Conservation (phyloP, 306 rosid species). For the Dicorynia guianensis region DNA sequence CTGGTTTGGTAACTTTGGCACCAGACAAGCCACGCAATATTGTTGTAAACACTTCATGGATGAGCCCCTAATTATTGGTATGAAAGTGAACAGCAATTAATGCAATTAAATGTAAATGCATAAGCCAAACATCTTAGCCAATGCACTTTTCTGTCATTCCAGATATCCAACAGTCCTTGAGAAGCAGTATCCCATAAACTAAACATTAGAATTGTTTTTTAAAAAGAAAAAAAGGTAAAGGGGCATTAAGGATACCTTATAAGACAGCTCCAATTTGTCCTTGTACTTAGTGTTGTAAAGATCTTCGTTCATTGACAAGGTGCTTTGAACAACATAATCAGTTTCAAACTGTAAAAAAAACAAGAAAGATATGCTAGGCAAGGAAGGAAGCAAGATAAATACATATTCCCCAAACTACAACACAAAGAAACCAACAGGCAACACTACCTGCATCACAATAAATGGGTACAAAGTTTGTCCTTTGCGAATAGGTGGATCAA, state of each 20-base stretch:
- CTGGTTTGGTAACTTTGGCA: conserved; percentile 71
- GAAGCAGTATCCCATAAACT: too few relatives aligned
- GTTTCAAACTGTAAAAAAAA: conserved; percentile 79
- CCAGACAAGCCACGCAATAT: conserved; percentile 65
- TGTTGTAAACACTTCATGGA: conserved; percentile 86
- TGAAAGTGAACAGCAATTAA: conserved; percentile 34
- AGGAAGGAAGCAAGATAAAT: conserved; percentile 21
- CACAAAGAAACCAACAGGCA: conserved; percentile 31
- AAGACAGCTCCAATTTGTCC: conserved; percentile 91
- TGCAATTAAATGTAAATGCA: conserved; percentile 14
- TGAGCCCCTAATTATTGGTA: conserved; percentile 78
- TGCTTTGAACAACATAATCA: conserved; percentile 74
- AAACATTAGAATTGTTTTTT: too few relatives aligned
- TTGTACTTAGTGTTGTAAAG: conserved; percentile 80
- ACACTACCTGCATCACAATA: conserved; percentile 93
- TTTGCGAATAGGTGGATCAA: conserved; percentile 98
- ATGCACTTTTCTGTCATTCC: too few relatives aligned
- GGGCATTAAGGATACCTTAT: conserved; percentile 59
- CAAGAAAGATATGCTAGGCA: conserved; percentile 19
- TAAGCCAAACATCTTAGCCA: not conserved
- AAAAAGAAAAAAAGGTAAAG: too few relatives aligned
- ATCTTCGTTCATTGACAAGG: conserved; percentile 76
- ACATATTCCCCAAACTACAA: conserved; percentile 24
- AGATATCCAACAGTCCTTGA: too few relatives aligned
- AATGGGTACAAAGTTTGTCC: conserved; percentile 98